Percentiles rank a stretch among this genome's conserved stretches.
These are phyloP conservation scores for Lactarius vividus DNA, from an alignment of 768 basidiomycete species.

Conservation along the genomic window DNA sequence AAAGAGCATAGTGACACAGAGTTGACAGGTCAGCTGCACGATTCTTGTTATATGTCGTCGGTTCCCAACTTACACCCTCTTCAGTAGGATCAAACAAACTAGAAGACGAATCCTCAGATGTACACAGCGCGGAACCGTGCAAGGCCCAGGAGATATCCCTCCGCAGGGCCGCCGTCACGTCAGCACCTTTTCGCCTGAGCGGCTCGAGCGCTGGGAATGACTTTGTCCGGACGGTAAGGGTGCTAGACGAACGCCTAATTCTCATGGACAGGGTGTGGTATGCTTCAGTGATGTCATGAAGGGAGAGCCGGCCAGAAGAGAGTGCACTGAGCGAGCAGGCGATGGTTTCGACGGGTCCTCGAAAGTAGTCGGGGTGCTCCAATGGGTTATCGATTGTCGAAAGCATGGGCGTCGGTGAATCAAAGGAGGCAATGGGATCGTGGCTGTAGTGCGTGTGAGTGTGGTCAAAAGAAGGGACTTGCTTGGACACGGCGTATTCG, in stretches of 20 bases:
- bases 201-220: constrained; percentile 10
- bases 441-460: background rate
- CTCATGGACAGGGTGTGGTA: constrained; percentile 19
- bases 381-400: constrained; percentile 9
- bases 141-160: constrained; percentile 15
- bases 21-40: constrained; percentile 5
- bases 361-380: constrained; percentile 9
- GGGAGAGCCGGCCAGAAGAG: constrained; percentile 9
- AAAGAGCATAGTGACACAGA: constrained; percentile 18
- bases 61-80: background rate
- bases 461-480: background rate
- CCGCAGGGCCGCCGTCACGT: constrained; percentile 10
- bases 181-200: constrained; percentile 7
- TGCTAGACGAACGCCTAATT: constrained; percentile 5
- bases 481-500: background rate
- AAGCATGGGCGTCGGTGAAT: constrained; percentile 1
- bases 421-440: background rate
- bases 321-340: constrained; percentile 10
- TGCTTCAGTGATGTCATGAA: constrained; percentile 21
- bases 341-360: constrained; percentile 21
- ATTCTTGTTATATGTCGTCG: background rate
- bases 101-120: background rate
- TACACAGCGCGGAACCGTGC: background rate
- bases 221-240: background rate
- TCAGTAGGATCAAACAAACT: background rate